Evolutionary conservation across 2,329 filamentous ascomycete species (phyloP), one percentile per base, ranked within the genome.

Genomic region (Pseudogymnoascus sp.): DNA sequence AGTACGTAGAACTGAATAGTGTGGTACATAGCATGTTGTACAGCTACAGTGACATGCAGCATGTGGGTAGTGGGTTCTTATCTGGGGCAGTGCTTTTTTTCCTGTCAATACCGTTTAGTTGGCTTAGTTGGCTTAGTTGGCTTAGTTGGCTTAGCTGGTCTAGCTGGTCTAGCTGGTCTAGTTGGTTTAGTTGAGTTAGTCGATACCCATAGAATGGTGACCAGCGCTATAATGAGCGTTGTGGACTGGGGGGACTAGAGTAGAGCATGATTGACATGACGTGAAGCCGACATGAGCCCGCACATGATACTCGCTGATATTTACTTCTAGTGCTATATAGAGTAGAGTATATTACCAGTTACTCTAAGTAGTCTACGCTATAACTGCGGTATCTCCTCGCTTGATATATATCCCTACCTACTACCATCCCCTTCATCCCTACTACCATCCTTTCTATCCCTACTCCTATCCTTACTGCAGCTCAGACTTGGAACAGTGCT

Each of bases 31-130:
- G 8, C n/a, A 11, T 5, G 23, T 57, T 33, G 47, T 28, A 50
- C n/a, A 57, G 26, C 5, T 57, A 57, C 47, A 57, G 47, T 57
- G 47, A 57, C 47, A 57, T 57, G 10, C 44, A 50, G 44, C 26
- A 31, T 31, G 47, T 57, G 47, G 47, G 28, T 57, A 19, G 26
- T 57, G 47, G 47, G 47, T 33, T 57, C 47, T 57, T 57, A 57
- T 33, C 47, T 57, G 47, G 47, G 47, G 47, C 47, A 57, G 47
- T 33, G 47, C 47, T 57, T 57, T 57, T 53, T 57, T 57, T 33
- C 26, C 47, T 57, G 47, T 57, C 47, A 57, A 57, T 57, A 19
- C 47, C 33, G 47, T 33, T 33, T 31, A n/a, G 40, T 40, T 4
- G 40, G 9, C 11, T 13, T 23, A 21, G 40, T 6, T 6, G 26